Evolutionary conservation across 2,329 filamentous ascomycete species (phyloP), one percentile per base, ranked within the genome.

Genomic region (Beauveria pseudobassiana): DNA sequence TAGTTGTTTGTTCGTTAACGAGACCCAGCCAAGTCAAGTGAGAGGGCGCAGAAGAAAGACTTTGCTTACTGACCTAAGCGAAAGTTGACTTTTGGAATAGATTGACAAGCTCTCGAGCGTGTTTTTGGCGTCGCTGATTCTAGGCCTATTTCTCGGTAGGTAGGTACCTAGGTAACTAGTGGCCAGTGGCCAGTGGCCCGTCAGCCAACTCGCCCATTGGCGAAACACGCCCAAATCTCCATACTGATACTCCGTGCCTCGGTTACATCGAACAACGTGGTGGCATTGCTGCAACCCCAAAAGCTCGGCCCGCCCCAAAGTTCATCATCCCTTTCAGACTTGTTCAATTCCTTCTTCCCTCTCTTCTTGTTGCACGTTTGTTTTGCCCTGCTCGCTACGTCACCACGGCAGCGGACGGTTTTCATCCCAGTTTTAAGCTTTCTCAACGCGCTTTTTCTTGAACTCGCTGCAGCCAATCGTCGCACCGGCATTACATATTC

Each of bases 261-360:
- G 53, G 53, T 20, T 55, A 55, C 43, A 30, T 30, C 2, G 2
- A 52, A 12, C 20, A 7, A 43, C 1, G 9, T 16, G 26, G 30
- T 40, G 26, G n/a, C 46, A 26, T 49, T 59, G 28, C 34, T 24
- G 3, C 46, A 40, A 20, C 6, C 51, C 28, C 18, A 24, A 26
- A 59, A 59, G 56, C 56, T 59, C 56, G 56, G 56, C 46, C 56
- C 56, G 45, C 46, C 52, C 46, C 34, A 26, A 26, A 12, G 22
- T n/a, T 51, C 43, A 20, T 40, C 30, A 50, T 57, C 52, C 42
- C 58, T n/a, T 53, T 38, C 12, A 9, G n/a, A 57, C 54, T 24
- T 18, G 22, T n/a, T 16, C 38, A 38, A 38, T 34, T 46, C 45
- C 22, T 52, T 53, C 38, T 20, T 40, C 6, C 18, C n/a, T 30